Percentiles rank a stretch among this genome's conserved stretches.
Conservation (phyloP, 345 rosid species). For the Bruguiera sexangula region DNA sequence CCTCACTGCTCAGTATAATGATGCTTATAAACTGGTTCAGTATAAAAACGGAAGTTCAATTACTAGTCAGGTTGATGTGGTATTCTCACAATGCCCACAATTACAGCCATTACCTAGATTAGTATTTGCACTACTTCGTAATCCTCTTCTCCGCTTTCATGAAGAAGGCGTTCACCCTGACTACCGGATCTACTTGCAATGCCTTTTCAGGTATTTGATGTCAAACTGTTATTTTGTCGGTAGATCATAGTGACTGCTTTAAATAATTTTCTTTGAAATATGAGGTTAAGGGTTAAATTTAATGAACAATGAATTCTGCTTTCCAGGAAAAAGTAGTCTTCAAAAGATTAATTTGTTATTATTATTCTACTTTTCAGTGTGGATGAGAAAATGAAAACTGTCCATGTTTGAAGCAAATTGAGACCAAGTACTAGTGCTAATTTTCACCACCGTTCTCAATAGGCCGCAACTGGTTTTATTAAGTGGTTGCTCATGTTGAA, state of each 20-base stretch:
- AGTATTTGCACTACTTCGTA: conserved; percentile 89
- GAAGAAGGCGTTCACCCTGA: conserved; percentile 99
- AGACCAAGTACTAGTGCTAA: neutral
- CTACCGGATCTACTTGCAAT: conserved; percentile 83
- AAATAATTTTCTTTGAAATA: too few relatives aligned
- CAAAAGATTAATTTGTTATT: neutral
- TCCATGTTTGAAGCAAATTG: neutral
- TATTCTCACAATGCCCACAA: conserved; percentile 90
- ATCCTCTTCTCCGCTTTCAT: conserved; percentile 87
- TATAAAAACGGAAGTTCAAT: conserved; percentile 56
- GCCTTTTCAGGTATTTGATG: conserved; percentile 80
- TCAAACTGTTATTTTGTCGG: neutral
- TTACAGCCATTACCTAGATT: conserved; percentile 82
- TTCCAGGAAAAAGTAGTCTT: too few relatives aligned
- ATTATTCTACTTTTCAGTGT: neutral
- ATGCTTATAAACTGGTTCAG: conserved; percentile 59
- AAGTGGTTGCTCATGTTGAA: neutral
- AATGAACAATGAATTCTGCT: too few relatives aligned
- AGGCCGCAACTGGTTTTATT: too few relatives aligned
- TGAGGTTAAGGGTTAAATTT: too few relatives aligned
- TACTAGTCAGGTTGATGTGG: conserved; percentile 68
- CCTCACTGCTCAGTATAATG: conserved; percentile 80
- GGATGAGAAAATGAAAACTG: neutral
- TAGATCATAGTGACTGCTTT: neutral
- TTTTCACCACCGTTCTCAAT: too few relatives aligned